Base-by-base conservation (phyloP, 208 protist species). In the Tritrichomonas musculus region DNA sequence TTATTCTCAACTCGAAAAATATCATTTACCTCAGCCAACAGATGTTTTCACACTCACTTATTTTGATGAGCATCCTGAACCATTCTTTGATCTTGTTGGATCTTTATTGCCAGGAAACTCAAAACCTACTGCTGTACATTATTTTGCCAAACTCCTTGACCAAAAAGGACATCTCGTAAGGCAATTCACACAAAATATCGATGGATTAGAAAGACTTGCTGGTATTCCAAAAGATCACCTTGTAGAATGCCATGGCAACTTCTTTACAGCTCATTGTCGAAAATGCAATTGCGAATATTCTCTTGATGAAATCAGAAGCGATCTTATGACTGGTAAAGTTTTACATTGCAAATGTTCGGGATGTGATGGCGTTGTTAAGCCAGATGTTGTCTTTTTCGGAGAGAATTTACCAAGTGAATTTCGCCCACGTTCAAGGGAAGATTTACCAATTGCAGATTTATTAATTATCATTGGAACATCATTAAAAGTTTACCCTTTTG, bases 181-280 rank as follows among this genome's bases (percentile, higher is more conserved):
- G 33, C 97, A 96, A 72, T 99, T 97, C 94, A 98, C 98, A 69
- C 98, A 99, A 93, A 99, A 99, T 96, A 98, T 99, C 93, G 98
- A 99, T 93, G 96, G 96, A 0, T 95, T 99, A 1, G 98, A 99
- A 93, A 66, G 94, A 69, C 93, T 94, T 0, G 96, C 97, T 1
- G 97, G 97, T 0, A 84, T 98, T 1, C 95, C 96, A 44, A 0
- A 33, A 14, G 84, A 96, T 27, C 94, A 96, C 5, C 94, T 99
- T 0, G 97, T 99, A 1, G 97, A 99, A 94, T 97, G 97, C 8
- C 98, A 99, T 95, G 98, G 98, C 8, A 97, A 96, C 30, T 98
- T 99, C 84, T 94, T 94, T 33, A 94, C 94, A 0, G 96, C 96
- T 0, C 94, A 95, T 20, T 99, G 98, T 95, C 96, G 98, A 41